Evolutionary conservation across 495 filamentous ascomycete species (phyloP).

Genomic region (Daldinia concentrica): DNA sequence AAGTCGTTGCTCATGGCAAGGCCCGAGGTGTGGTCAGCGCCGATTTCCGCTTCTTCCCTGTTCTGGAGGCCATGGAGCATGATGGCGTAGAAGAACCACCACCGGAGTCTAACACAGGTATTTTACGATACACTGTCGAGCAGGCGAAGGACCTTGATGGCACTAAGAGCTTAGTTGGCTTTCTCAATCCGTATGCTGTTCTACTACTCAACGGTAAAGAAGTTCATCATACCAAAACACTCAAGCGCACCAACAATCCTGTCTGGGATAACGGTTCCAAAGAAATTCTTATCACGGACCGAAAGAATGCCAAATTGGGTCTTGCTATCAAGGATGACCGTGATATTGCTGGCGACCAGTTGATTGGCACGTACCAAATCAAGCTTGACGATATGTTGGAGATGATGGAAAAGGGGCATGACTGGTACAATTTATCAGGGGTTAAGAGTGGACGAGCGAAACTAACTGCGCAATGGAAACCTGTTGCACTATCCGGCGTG

Average conservation of each 20-base stretch:
- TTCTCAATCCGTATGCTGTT: slow-evolving; percentile 88
- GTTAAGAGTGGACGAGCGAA: slow-evolving; percentile 86
- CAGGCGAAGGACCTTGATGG: slow-evolving; percentile 96
- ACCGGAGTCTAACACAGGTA: slow-evolving; percentile 91
- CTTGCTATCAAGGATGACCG: slow-evolving; percentile 94
- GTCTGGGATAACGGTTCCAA: slow-evolving; percentile 91
- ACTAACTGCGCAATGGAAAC: slow-evolving; percentile 92
- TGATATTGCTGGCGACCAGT: slow-evolving; percentile 81
- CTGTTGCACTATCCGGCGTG: slow-evolving; percentile 81
- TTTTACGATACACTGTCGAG: slow-evolving; percentile 89
- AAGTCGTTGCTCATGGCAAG: slow-evolving; percentile 85
- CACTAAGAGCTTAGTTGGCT: slow-evolving; percentile 86
- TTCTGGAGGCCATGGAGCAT: slow-evolving; percentile 75
- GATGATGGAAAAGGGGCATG: slow-evolving; percentile 88
- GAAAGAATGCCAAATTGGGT: slow-evolving; percentile 87
- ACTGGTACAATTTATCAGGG: slow-evolving; percentile 92
- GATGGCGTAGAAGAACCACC: slow-evolving; percentile 80
- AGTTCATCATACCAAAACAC: slow-evolving; percentile 81
- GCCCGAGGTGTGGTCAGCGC: slow-evolving; percentile 78
- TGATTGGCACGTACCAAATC: slow-evolving; percentile 91
- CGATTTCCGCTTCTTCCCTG: slow-evolving; percentile 95
- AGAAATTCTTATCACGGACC: slow-evolving; percentile 92
- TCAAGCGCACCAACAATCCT: slow-evolving; percentile 96
- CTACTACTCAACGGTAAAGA: slow-evolving; percentile 90
- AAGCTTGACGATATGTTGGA: slow-evolving; percentile 92